Base-by-base conservation (phyloP, 2,329 filamentous ascomycete species). In the Microdochium nivale region DNA sequence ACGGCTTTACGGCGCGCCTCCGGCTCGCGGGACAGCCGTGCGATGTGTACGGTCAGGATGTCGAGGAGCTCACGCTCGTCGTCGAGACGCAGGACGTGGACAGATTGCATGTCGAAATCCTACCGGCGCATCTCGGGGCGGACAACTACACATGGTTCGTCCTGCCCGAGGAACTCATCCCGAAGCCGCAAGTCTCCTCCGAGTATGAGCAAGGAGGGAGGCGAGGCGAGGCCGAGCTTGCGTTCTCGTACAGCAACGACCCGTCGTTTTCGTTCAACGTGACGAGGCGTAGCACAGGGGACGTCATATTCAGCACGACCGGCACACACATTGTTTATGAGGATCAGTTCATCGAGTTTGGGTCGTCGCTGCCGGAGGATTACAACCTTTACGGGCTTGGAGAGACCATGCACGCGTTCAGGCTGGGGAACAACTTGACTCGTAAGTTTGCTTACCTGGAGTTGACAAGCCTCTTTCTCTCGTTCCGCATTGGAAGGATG, bases 301-400 rank as follows among this genome's bases (percentile, higher is more conserved):
- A 90, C 61, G 74, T 82, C 0, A 68, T 91, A 0, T 90, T 90
- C 62, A 78, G 79, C 11, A 90, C 86, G 0, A 67, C 73, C 19
- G 83, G 81, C 3, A 80, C 73, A 2, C 76, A 80, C 11, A 67
- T 91, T 14, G 80, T 91, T 0, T 91, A 81, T 59, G 86, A 90
- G 61, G 78, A 90, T 57, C 87, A 91, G 59, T 91, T 89, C 65
- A 79, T 90, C 43, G 87, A 90, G 59, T 85, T 91, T 57, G 76
- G 76, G 4, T 84, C 83, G 19, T 63, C 74, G 25, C 65, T 90
- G 14, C 86, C 86, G 0, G 75, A 85, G 53, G 78, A 86, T 49
- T 90, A 90, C 67, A 90, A 90, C 56, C 64, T 90, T 0, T 89
- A 90, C 55, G 87, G 87, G 1, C 71, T 91, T 25, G 86, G 86